phyloP scores from a whole-genome alignment of 768 basidiomycete species.

The Lanmaoa pseudosensibilis region DNA sequence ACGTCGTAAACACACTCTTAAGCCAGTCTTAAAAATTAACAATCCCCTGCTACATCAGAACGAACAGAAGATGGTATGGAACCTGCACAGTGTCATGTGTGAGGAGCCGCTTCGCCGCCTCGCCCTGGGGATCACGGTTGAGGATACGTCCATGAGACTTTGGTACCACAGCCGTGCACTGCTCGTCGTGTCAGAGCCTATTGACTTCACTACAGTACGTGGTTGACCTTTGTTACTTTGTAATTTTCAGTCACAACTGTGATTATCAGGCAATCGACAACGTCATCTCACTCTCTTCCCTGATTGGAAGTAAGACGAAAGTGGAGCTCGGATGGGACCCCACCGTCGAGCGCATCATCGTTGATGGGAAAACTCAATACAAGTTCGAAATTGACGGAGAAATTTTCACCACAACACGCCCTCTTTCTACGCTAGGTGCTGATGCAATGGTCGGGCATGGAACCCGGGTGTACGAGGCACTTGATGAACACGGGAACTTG shows the following conservation, averaged over 20 bases:
- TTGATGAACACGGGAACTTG: no score
- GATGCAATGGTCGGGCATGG: no score
- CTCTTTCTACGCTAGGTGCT: no score
- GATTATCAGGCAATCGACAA: slow-evolving; percentile 2
- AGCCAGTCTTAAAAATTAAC: not conserved
- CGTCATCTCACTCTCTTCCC: slow-evolving; percentile 5
- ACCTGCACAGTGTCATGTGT: slow-evolving; percentile 27
- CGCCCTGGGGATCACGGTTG: slow-evolving; percentile 30
- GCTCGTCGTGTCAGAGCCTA: not conserved
- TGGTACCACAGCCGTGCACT: slow-evolving; percentile 21
- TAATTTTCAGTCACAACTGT: not conserved
- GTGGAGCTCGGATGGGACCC: not conserved
- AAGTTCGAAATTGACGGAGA: no score
- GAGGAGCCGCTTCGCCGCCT: slow-evolving; percentile 28
- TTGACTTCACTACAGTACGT: slow-evolving; percentile 7
- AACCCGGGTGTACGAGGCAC: no score
- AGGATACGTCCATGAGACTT: slow-evolving; percentile 24
- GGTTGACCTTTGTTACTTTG: not conserved
- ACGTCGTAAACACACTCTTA: not conserved
- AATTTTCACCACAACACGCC: no score
- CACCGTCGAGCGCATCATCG: no score
- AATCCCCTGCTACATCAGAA: slow-evolving; percentile 4
- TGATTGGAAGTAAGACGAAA: not conserved
- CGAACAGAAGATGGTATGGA: slow-evolving; percentile 26
- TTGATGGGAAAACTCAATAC: no score